Evolutionary conservation across 2,329 filamentous ascomycete species (phyloP), one percentile per base, ranked within the genome.

Genomic region (Botryotinia convoluta): DNA sequence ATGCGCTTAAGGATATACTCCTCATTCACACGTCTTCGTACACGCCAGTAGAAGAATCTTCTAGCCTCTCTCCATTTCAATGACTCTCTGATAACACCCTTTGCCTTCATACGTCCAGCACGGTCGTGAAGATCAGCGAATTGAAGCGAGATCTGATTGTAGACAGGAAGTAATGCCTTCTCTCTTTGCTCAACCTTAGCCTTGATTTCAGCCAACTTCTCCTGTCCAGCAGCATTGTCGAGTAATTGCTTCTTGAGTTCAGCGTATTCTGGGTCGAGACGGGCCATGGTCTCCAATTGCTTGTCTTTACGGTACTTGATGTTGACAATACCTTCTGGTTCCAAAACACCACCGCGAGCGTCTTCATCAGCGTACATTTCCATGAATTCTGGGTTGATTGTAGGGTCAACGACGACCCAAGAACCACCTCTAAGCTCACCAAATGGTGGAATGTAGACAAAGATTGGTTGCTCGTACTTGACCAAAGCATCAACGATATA

Each of bases 21-120:
- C 86, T 99, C 96, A 84, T 97, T 98, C 82, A 99, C 88, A 85
- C 96, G 91, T 82, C 96, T 93, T 84, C 97, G 95, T 76, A 98
- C 91, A 84, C 96, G 95, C 96, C 97, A 99, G 92, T 98, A 99
- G 88, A 99, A 98, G 93, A 96, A 98, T 81, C 95, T 92, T 77
- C 96, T 92, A 16, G 95, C 91, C 79, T 97, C 92, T 82, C 89
- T 87, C 96, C 95, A 98, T 80, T 92, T 89, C 59, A 99, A 88
- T 20, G 90, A 85, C 79, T 93, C 89, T 76, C 96, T 94, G 80
- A 99, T 97, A 73, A 92, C 91, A 75, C 94, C 92, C 91, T 99
- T 99, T 83, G 96, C 96, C 86, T 97, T 90, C 96, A 99, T 99
- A 84, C 96, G 94, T 74, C 95, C 96, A 61, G 96, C 92, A 64